Evolutionary conservation across 352 stramenopile species (phyloP), one percentile per base, ranked within the genome.

Genomic region (Peronospora farinosa): DNA sequence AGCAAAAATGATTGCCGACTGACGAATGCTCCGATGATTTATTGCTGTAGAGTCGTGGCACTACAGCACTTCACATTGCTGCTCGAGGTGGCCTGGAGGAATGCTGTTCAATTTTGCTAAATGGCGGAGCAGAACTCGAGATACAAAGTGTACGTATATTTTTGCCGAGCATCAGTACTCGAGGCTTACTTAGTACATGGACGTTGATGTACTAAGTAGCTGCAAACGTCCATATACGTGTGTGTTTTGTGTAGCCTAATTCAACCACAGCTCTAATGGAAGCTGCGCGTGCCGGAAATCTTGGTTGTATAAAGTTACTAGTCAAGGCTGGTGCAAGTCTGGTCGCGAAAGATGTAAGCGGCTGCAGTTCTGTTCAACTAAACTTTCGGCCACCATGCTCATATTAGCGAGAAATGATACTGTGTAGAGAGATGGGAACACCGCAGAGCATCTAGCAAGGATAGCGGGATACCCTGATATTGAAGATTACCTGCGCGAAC

Each of bases 251-350:
- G 1, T 45, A 92, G 79, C 78, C 82, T 8, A 93, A 91, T 52
- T 88, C 76, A 16, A 93, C 82, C 15, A 93, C 82, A n/a, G 82
- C 82, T 12, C 50, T 93, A 28, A 93, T 93, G 82, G 82, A 93
- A 75, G 82, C 82, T 41, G 82, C 82, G 19, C 79, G 82, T 25
- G 82, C 79, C 9, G 82, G 79, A 27, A 88, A 91, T 41, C 64
- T 91, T 5, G 74, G 73, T 0, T 88, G 78, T 54, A 80, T 93
- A 5, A 84, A 77, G 31, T 30, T 87, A 2, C 62, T 93, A 32
- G 76, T 81, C 4, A 54, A 88, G 15, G 74, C 75, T 25, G 82
- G 82, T 30, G 72, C 82, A 10, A 88, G 64, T 47, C 55, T 91
- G 11, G 57, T 73, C 13, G 80, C 72, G 1, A 86, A 86, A 69